A percentile compares a stretch with the other conserved stretches of the same genome.
Conservation (phyloP, 2,329 filamentous ascomycete species). For the Lasiodiplodia gonubiensis region DNA sequence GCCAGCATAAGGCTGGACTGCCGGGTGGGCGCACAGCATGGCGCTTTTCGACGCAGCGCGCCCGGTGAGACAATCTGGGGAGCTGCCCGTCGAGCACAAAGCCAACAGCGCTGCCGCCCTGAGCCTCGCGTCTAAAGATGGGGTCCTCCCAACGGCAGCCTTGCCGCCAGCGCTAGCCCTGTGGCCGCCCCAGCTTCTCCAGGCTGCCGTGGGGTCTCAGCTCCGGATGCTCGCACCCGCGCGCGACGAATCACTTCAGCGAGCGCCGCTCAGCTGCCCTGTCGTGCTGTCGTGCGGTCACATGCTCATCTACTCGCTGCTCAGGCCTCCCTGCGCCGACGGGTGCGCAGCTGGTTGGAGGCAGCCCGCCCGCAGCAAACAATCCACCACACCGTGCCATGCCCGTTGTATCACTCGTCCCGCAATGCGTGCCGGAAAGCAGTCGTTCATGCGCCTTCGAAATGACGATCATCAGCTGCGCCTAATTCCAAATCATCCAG, state of each 20-base stretch:
- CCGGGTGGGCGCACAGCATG: constrained; percentile 8
- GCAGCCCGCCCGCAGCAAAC: constrained; percentile 18
- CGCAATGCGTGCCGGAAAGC: constrained; percentile 3
- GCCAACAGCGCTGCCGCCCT: not conserved
- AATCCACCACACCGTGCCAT: not conserved
- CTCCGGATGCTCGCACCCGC: constrained; percentile 2
- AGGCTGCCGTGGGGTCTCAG: constrained; percentile 6
- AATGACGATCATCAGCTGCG: constrained; percentile 21
- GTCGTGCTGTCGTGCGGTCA: constrained; percentile 15
- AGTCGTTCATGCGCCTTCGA: constrained; percentile 15
- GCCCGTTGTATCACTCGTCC: constrained; percentile 4
- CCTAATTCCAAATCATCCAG: constrained; percentile 6
- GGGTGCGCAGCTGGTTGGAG: constrained; percentile 7
- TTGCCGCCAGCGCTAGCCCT: not conserved
- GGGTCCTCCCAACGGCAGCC: not conserved
- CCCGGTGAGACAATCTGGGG: constrained; percentile 21
- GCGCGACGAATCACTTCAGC: not conserved
- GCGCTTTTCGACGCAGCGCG: constrained; percentile 1
- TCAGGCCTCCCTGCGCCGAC: constrained; percentile 17
- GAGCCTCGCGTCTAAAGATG: not conserved
- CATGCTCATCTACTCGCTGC: constrained; percentile 19
- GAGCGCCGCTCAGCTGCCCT: constrained; percentile 16
- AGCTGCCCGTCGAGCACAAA: constrained; percentile 1
- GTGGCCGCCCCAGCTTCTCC: not conserved
- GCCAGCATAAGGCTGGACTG: constrained; percentile 15